Evolutionary conservation across 306 rosid species (phyloP), one percentile per base, ranked within the genome.

Genomic region (Quercus gilva): DNA sequence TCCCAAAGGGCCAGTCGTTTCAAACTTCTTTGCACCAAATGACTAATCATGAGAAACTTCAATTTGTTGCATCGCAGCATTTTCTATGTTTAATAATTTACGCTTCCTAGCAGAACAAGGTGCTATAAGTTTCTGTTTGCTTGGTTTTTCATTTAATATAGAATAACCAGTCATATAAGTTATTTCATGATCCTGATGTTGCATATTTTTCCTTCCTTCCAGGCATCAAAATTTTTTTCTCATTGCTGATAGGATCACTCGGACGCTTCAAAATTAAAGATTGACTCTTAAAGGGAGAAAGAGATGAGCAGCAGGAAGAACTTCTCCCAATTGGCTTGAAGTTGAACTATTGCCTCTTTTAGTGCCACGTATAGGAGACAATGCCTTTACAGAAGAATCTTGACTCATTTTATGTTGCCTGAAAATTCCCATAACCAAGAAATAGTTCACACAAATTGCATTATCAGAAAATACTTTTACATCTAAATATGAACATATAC

Each of bases 241-340:
- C 86, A 60, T 58, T 79, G 73, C 80, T 9, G 8, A 29, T 61
- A 76, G 65, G 58, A 58, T 79, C 83, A 58, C 78, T 84, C 77
- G 89, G 81, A 82, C 61, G 65, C 60, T 85, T 82, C 74, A 75
- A 56, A 52, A 72, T 77, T 73, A 77, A 81, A 83, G 78, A 74
- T 69, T 80, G 83, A 73, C 85, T 83, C 75, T 80, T 83, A 78
- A 64, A 86, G 52, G 86, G 85, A 79, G 89, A 83, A 70, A 90
- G 88, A 78, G 97, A 86, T 51, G 97, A 86, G 75, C 88, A 61
- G 97, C 99, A 57, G 97, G 97, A 76, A 87, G 83, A 73, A 91
- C 79, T 82, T 90, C 79, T 71, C 83, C 87, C 77, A 80, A 68
- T 41, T 55, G 70, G 80, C 78, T 78, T 64, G 89, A 87, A 63